phyloP scores from a whole-genome alignment of 257 asterid genomes.

The Forsythia viridissima region DNA sequence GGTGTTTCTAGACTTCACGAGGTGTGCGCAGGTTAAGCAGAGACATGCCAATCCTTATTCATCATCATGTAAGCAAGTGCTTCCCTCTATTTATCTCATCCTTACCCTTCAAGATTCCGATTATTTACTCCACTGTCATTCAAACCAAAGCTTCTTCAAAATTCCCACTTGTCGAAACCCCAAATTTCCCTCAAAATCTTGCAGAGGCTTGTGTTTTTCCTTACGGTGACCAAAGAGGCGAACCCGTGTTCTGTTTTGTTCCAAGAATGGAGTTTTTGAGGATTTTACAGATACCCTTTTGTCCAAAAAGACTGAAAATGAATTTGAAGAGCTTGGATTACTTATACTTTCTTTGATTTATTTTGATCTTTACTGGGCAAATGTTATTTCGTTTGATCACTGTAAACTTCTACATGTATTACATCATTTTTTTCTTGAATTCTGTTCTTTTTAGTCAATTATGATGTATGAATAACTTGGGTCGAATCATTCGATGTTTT shows the following conservation, averaged over 20 bases:
- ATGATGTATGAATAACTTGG: neutral
- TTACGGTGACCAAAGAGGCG: slow-evolving; percentile 32
- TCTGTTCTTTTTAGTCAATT: neutral
- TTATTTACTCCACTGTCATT: slow-evolving; percentile 13
- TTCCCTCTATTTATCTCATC: slow-evolving; percentile 36
- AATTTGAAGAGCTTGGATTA: slow-evolving; percentile 64
- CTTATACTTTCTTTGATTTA: slow-evolving; percentile 41
- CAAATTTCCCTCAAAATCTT: slow-evolving; percentile 31
- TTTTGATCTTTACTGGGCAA: slow-evolving; percentile 29
- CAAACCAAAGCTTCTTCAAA: slow-evolving; percentile 1
- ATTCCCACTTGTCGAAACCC: slow-evolving; percentile 30
- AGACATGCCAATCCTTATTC: slow-evolving; percentile 56
- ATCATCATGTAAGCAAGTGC: slow-evolving; percentile 33
- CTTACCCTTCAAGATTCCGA: slow-evolving; percentile 25
- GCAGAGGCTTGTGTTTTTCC: slow-evolving; percentile 31
- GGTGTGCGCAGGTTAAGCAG: slow-evolving; percentile 34
- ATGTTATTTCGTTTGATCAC: slow-evolving; percentile 22
- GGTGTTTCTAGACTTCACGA: slow-evolving; percentile 15
- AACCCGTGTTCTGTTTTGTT: slow-evolving; percentile 46
- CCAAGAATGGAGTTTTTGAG: slow-evolving; percentile 60
- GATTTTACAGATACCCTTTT: slow-evolving; percentile 41
- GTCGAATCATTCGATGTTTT: neutral
- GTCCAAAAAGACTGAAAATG: slow-evolving; percentile 30
- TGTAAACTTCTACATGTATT: slow-evolving; percentile 12
- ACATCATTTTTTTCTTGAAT: neutral